phyloP scores from a whole-genome alignment of 768 basidiomycete genomes.

The Rhodotorula kratochvilovae region DNA sequence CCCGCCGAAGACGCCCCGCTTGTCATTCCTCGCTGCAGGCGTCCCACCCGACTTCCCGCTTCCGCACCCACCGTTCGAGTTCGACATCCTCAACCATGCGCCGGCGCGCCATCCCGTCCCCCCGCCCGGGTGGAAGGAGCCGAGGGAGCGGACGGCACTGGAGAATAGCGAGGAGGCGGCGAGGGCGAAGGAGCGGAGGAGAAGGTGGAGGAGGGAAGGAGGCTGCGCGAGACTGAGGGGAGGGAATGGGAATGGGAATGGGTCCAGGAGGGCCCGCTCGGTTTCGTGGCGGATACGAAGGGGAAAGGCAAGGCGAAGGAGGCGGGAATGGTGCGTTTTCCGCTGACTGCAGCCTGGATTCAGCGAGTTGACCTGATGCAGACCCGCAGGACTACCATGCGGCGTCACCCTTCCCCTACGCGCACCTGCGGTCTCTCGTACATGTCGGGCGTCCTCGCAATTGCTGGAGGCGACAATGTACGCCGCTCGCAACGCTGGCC shows the following conservation, averaged over 20 bases:
- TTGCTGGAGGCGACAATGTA: constrained; percentile 11
- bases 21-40: background rate
- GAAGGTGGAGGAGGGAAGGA: background rate
- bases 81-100: constrained; percentile 18
- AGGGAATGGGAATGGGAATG: constrained; percentile 10
- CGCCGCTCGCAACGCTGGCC: background rate
- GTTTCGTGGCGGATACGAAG: background rate
- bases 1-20: background rate
- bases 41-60: constrained; percentile 1
- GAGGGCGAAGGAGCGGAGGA: background rate
- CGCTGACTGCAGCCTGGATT: background rate
- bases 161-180: background rate
- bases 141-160: background rate
- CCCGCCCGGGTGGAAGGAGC: background rate
- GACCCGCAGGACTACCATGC: background rate
- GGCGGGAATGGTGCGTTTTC: background rate
- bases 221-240: background rate
- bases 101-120: constrained; percentile 1
- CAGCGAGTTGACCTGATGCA: no score
- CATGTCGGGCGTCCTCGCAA: constrained; percentile 7
- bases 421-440: background rate
- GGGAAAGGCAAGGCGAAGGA: background rate
- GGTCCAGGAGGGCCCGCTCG: background rate
- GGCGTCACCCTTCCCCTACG: constrained; percentile 17
- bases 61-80: background rate